Evolutionary conservation across 2,329 filamentous ascomycete genomes (phyloP).

Genomic region (Aspergillus spinulosporus): DNA sequence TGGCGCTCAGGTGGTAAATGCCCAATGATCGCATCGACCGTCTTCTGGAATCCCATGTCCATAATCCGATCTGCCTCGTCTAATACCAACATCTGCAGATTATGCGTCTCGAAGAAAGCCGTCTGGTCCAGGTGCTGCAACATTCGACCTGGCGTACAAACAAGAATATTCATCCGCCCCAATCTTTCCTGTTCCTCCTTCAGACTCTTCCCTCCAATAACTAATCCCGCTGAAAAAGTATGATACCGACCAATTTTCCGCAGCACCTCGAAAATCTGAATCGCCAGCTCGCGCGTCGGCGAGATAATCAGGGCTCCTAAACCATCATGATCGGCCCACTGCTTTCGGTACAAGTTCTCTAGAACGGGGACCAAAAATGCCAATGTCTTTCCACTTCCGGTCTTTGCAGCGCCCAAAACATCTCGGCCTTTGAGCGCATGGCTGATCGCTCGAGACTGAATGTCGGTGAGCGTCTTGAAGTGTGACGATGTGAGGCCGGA

Average conservation of each 20-base stretch:
- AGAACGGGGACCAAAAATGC: constrained; percentile 90
- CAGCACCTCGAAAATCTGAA: constrained; percentile 94
- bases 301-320: constrained; percentile 90
- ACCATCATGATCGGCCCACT: constrained; percentile 89
- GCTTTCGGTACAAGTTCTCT: constrained; percentile 84
- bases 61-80: constrained; percentile 96
- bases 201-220: constrained; percentile 90
- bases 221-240: constrained; percentile 83
- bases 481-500: constrained; percentile 81
- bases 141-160: constrained; percentile 93
- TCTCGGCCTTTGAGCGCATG: constrained; percentile 81
- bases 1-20: constrained; percentile 84
- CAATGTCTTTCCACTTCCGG: constrained; percentile 91
- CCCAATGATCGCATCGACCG: constrained; percentile 88
- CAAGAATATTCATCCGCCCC: constrained; percentile 91
- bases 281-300: constrained; percentile 90
- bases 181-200: constrained; percentile 84
- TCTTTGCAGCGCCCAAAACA: constrained; percentile 92
- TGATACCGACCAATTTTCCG: constrained; percentile 87
- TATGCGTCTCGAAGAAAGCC: constrained; percentile 82
- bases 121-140: constrained; percentile 95
- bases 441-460: constrained; percentile 87
- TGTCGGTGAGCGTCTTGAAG: constrained; percentile 86
- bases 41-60: constrained; percentile 93
- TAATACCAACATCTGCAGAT: constrained; percentile 86